Base-by-base conservation (phyloP, 148 eudicot species). In the Rhododendron vialii region DNA sequence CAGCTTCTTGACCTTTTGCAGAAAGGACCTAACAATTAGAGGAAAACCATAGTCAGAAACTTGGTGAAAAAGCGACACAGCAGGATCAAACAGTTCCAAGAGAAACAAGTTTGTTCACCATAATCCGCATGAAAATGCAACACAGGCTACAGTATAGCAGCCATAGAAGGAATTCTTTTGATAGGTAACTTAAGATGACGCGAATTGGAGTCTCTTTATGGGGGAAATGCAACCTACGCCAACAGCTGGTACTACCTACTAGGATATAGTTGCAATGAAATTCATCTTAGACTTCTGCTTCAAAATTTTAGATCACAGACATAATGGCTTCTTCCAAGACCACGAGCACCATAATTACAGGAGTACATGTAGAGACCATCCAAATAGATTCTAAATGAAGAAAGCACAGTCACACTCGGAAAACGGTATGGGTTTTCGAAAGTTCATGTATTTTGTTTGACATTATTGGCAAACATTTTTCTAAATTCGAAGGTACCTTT, bases 1-100 rank as follows among this genome's bases (percentile, higher is more conserved):
- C 88, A 87, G 99, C 96, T 92, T 97, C 92, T 88, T 93, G 92
- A 80, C 96, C 95, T 89, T 90, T 97, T 53, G 99, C 95, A 86
- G 95, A 88, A 41, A 94, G 82, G 79, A 95, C 94, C 99, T 95
- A 79, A 80, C 63, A 47, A 57, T 50, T 26, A 24, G 30, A 80
- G 67, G 33, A 41, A 85, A 82, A 57, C 41, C 78, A 51, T n/a
- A 50, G 50, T 88, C 13, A 85, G 83, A 82, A 63, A 77, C 47
- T 83, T 51, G 50, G 41, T 71, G 83, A 14, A 59, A 82, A 75
- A 51, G 13, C 11, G 55, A 47, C 13, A 33, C 35, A 26, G 73
- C 75, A 51, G 17, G 82, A 47, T 33, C 28, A 48, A 15, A 5
- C 45, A 45, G 81, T 33, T 22, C 18, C 8, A 63, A 61, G 35